phyloP scores from a whole-genome alignment of 2,329 filamentous ascomycete species.

The Xylariaceae sp. region DNA sequence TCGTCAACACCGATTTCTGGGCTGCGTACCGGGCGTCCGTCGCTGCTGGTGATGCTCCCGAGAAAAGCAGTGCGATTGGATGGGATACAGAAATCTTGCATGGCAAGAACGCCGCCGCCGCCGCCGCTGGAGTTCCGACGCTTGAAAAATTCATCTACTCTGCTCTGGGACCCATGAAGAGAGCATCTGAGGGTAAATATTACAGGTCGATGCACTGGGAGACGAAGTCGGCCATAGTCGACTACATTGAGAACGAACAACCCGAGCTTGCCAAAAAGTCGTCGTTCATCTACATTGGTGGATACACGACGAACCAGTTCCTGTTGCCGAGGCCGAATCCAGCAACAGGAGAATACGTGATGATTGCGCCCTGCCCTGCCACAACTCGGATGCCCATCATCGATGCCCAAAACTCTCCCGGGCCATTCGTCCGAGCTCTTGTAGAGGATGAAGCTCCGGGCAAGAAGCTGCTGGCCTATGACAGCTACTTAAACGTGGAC shows the following conservation, averaged over 20 bases:
- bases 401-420: slow-evolving; percentile 37
- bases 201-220: slow-evolving; percentile 31
- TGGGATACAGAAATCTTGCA: slow-evolving; percentile 14
- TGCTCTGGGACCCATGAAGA: slow-evolving; percentile 21
- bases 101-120: slow-evolving; percentile 29
- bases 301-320: slow-evolving; percentile 32
- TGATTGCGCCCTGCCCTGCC: slow-evolving; percentile 29
- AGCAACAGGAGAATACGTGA: slow-evolving; percentile 28
- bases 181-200: slow-evolving; percentile 24
- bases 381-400: slow-evolving; percentile 38
- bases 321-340: slow-evolving; percentile 30
- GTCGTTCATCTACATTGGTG: slow-evolving; percentile 33
- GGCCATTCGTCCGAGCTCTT: slow-evolving; percentile 43
- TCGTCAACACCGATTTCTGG: slow-evolving; percentile 24
- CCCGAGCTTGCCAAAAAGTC: slow-evolving; percentile 29
- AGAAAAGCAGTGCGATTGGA: slow-evolving; percentile 6
- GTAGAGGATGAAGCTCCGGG: slow-evolving; percentile 38
- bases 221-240: slow-evolving; percentile 27
- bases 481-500: slow-evolving; percentile 35
- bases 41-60: slow-evolving; percentile 6
- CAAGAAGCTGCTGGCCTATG: slow-evolving; percentile 44
- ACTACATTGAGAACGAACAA: slow-evolving; percentile 27
- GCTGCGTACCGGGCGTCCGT: slow-evolving; percentile 6
- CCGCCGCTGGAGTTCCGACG: slow-evolving; percentile 27
- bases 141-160: slow-evolving; percentile 29